Evolutionary conservation across 495 filamentous ascomycete genomes (phyloP), one percentile per base, ranked within the genome.

Genomic region (Neurospora sp.): DNA sequence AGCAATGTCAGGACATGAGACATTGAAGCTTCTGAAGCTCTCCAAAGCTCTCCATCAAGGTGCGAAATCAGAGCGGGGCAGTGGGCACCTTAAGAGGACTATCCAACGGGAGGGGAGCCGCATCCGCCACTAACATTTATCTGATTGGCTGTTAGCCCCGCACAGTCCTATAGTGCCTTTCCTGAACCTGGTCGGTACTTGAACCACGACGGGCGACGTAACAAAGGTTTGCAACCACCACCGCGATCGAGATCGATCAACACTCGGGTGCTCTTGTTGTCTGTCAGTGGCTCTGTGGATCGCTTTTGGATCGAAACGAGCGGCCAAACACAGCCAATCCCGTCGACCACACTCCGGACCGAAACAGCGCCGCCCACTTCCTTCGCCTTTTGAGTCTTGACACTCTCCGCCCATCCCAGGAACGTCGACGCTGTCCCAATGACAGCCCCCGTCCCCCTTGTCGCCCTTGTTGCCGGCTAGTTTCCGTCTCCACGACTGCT

Each of bases 381-480:
- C 20, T 0, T 22, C 20, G 20, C 20, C 20, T 22, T 7, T 61
- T 31, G 48, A 14, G 22, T 31, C 44, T 20, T 45, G 42, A 45
- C 16, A 45, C 42, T 20, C 42, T 45, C 17, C 42, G 42, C 42
- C 42, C 17, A 16, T 45, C 44, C 44, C 44, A 45, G 44, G 44
- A 45, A 45, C 44, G 44, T 8, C 20, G 22, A 61, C 48, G 48
- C 48, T 53, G 42, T 44, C 42, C 42, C 9, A 48, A 48, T 22
- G 45, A 20, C 41, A 48, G 44, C 16, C 22, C 85, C 85, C 8
- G 3, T 4, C n/a, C 48, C 48, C 44, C 17, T 44, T 45, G 42
- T 45, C n/a, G 12, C 17, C 42, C 48, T 27, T 61, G 48, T 61
- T 61, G 48, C 48, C 48, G 48, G 48, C 48, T 61, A 61, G 53